Evolutionary conservation across 257 asterid species (phyloP).

Genomic region (Scutellaria baicalensis): DNA sequence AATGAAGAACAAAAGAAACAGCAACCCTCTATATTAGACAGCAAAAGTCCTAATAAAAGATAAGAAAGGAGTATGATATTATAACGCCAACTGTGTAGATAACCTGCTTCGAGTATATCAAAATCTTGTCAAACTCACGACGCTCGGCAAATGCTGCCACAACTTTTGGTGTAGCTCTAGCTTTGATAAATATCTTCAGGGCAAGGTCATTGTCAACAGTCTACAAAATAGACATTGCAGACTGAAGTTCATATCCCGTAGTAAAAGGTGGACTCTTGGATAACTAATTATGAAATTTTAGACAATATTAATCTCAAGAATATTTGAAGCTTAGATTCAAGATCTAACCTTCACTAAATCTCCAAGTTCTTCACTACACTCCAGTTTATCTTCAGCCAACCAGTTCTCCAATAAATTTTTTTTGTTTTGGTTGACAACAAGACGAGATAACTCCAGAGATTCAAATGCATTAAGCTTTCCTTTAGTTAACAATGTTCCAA

Average conservation of each 20-base stretch:
- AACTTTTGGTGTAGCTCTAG: slow-evolving; percentile 98
- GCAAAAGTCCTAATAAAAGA: slow-evolving; percentile 4
- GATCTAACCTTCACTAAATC: slow-evolving; percentile 90
- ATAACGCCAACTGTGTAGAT: neutral
- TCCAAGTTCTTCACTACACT: slow-evolving; percentile 99
- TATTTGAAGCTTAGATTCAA: slow-evolving; percentile 11
- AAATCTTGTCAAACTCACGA: slow-evolving; percentile 92
- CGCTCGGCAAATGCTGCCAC: slow-evolving; percentile 99
- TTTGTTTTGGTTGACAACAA: slow-evolving; percentile 96
- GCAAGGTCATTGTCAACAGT: slow-evolving; percentile 99
- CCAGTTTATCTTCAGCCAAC: slow-evolving; percentile 98
- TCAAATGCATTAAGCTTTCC: slow-evolving; percentile 97
- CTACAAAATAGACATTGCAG: slow-evolving; percentile 34
- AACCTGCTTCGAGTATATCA: slow-evolving; percentile 99
- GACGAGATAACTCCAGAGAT: slow-evolving; percentile 93
- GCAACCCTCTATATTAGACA: slow-evolving; percentile 1
- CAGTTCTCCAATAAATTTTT: slow-evolving; percentile 95
- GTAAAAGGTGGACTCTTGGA: neutral
- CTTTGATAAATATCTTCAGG: slow-evolving; percentile 91
- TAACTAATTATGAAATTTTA: neutral
- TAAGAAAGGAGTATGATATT: neutral
- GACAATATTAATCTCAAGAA: neutral
- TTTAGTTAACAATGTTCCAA: slow-evolving; percentile 88
- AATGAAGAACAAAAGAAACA: neutral
- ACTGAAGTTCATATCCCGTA: neutral